These are phyloP conservation scores for Populus alba DNA, from an alignment of 345 rosid genomes.

Conservation along the genomic window DNA sequence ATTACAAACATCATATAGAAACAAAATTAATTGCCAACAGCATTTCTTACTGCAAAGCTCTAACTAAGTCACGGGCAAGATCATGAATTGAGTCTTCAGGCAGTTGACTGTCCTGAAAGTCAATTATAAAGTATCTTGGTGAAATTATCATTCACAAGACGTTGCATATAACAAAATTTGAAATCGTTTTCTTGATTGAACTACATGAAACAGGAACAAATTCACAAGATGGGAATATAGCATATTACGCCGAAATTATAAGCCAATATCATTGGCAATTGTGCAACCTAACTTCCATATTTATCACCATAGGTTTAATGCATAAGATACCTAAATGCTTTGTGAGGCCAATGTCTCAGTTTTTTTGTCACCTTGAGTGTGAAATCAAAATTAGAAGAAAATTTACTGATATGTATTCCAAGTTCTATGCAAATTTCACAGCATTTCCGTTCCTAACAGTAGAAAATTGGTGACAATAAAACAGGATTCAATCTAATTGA, in stretches of 20 bases:
- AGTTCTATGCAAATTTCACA: too few relatives aligned
- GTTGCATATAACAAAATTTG: not conserved
- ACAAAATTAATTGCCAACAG: conserved; percentile 3
- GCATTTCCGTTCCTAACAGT: not conserved
- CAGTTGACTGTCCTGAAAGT: conserved; percentile 70
- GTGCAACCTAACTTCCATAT: not conserved
- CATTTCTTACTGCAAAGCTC: conserved; percentile 73
- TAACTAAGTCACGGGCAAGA: conserved; percentile 70
- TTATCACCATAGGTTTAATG: not conserved
- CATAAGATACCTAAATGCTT: not conserved
- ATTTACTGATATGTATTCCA: too few relatives aligned
- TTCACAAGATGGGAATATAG: not conserved
- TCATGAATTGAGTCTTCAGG: conserved; percentile 93
- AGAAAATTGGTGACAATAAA: not conserved
- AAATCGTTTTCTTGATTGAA: not conserved
- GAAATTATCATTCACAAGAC: not conserved
- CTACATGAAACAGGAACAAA: not conserved
- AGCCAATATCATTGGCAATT: not conserved
- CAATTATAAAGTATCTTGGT: conserved; percentile 5
- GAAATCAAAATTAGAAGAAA: too few relatives aligned
- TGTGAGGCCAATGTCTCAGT: not conserved
- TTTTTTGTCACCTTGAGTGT: not conserved
- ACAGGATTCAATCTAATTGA: not conserved
- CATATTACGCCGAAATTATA: not conserved
- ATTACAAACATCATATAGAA: conserved; percentile 2